These are phyloP conservation scores for Apiospora malaysiana DNA, from an alignment of 2,329 filamentous ascomycete species.

Conservation along the genomic window DNA sequence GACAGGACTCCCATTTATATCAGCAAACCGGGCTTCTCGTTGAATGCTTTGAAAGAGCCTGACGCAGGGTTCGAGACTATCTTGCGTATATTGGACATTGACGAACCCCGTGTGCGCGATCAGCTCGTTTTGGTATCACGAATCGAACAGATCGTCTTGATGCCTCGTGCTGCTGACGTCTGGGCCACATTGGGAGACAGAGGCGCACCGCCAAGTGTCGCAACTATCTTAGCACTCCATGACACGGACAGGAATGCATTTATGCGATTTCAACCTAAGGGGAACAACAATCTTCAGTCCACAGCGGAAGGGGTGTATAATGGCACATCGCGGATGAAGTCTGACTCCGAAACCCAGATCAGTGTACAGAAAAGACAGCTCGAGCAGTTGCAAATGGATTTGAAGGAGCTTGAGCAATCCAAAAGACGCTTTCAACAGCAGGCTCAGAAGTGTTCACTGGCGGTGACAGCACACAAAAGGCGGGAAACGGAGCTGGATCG, in stretches of 20 bases:
- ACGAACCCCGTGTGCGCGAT: conserved; percentile 77
- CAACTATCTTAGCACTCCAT: conserved; percentile 3
- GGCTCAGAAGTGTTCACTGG: conserved; percentile 52
- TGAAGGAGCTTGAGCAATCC: conserved; percentile 57
- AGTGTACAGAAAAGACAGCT: conserved; percentile 54
- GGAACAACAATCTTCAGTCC: conserved; percentile 40
- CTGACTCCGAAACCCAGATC: conserved; percentile 74
- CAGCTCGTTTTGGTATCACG: conserved; percentile 81
- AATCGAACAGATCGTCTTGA: conserved; percentile 83
- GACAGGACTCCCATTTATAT: conserved; percentile 66
- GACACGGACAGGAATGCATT: conserved; percentile 13
- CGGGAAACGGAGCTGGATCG: conserved; percentile 51
- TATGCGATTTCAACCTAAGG: conserved; percentile 11
- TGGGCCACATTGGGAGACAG: conserved; percentile 10
- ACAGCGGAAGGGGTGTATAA: conserved; percentile 29
- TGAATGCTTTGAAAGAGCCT: conserved; percentile 75
- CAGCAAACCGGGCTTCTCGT: conserved; percentile 58
- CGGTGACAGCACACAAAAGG: conserved; percentile 54
- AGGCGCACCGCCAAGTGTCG: not conserved
- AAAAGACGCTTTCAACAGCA: conserved; percentile 53
- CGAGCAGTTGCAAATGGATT: conserved; percentile 60
- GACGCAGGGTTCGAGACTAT: conserved; percentile 76
- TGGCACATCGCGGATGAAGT: conserved; percentile 73
- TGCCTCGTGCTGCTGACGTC: conserved; percentile 13
- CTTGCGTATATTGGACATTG: conserved; percentile 80